phyloP scores from a whole-genome alignment of 306 rosid genomes.

The Inga laurina region DNA sequence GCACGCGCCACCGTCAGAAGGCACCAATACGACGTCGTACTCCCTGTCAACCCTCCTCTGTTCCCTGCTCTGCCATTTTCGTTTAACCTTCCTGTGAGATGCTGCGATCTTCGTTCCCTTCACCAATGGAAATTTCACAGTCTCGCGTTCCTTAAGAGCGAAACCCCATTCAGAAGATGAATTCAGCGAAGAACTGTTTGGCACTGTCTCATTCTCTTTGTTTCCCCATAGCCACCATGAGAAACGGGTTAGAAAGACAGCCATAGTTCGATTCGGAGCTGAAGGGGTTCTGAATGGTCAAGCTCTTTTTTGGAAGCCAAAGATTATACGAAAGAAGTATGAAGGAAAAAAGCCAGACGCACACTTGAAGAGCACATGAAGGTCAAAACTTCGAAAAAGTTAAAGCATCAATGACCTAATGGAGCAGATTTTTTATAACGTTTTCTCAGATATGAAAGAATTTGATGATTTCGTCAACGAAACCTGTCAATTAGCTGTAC shows the following conservation, averaged over 20 bases:
- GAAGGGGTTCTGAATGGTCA: not conserved
- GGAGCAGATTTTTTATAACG: not conserved
- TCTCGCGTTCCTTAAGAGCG: slow-evolving; percentile 49
- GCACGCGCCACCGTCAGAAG: slow-evolving; percentile 59
- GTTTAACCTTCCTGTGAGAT: slow-evolving; percentile 46
- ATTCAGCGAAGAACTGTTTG: slow-evolving; percentile 44
- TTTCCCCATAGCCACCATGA: slow-evolving; percentile 67
- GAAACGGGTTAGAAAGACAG: slow-evolving; percentile 62
- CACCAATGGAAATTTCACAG: slow-evolving; percentile 47
- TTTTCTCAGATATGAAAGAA: slow-evolving; percentile 15
- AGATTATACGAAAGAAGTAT: slow-evolving; percentile 16
- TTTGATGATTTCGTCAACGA: not conserved
- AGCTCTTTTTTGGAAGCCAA: slow-evolving; percentile 1
- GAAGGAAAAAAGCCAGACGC: slow-evolving; percentile 24
- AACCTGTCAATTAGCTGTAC: slow-evolving; percentile 4
- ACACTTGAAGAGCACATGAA: slow-evolving; percentile 30
- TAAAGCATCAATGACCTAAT: slow-evolving; percentile 13
- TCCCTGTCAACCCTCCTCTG: slow-evolving; percentile 62
- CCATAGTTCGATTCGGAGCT: slow-evolving; percentile 40
- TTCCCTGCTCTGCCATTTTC: slow-evolving; percentile 62
- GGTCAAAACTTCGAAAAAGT: not conserved
- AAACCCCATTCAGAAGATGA: slow-evolving; percentile 50
- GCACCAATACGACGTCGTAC: slow-evolving; percentile 66
- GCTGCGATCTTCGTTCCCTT: slow-evolving; percentile 48
- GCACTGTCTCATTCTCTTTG: slow-evolving; percentile 55